Conservation (phyloP, 306 rosid species). For the Prunus mongolica region DNA sequence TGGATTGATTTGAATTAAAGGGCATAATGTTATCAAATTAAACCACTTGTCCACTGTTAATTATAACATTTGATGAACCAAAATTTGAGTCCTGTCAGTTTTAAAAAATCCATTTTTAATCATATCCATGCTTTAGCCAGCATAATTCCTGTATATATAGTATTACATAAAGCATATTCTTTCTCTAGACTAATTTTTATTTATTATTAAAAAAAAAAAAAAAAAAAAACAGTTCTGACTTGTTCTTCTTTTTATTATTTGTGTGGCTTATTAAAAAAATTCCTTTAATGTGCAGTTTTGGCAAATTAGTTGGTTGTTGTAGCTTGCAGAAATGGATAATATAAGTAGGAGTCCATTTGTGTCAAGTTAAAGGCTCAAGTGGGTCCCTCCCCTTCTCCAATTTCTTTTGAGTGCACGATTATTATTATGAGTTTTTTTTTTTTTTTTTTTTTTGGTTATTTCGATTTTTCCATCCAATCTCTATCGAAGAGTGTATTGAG, state of each 20-base stretch:
- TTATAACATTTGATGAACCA: not conserved
- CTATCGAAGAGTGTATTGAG: not conserved
- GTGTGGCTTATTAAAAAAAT: not conserved
- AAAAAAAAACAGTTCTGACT: not conserved
- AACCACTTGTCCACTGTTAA: conserved; percentile 1
- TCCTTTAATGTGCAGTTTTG: not conserved
- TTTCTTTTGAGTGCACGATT: conserved; percentile 35
- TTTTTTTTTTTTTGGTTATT: not conserved
- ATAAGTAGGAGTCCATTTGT: conserved; percentile 2
- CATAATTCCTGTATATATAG: not conserved
- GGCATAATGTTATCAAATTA: not conserved
- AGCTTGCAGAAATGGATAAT: conserved; percentile 25
- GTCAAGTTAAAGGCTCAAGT: conserved; percentile 32
- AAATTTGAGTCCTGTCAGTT: not conserved
- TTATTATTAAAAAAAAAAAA: too few relatives aligned
- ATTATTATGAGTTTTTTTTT: not conserved
- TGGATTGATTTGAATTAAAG: not conserved
- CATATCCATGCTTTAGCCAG: not conserved
- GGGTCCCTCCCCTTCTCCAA: conserved; percentile 12
- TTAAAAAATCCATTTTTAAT: not conserved
- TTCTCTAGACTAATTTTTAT: not conserved
- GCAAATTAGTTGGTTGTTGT: conserved; percentile 5
- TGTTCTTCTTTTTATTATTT: too few relatives aligned
- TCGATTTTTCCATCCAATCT: not conserved
- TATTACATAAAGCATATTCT: not conserved